Conservation (phyloP, 2,329 filamentous ascomycete species). For the Sporothrix brasiliensis region DNA sequence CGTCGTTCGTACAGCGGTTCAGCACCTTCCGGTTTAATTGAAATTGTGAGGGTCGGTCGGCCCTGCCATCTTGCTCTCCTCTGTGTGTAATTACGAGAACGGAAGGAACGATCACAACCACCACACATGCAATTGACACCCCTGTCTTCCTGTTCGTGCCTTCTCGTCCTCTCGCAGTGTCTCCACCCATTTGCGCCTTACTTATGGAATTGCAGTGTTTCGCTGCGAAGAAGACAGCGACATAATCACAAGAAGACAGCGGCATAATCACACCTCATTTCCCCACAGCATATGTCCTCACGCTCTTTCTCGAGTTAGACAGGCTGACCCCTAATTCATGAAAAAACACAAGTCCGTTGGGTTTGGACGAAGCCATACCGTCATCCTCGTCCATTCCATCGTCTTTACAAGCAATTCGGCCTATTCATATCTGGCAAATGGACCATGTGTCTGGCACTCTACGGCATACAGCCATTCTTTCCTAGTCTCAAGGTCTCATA, state of each 20-base stretch:
- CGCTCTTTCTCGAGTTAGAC: background rate
- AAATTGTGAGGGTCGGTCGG: conserved; percentile 14
- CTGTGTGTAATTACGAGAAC: conserved; percentile 13
- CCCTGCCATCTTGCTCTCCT: background rate
- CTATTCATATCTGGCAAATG: background rate
- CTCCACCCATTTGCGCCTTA: conserved; percentile 27
- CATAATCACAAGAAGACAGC: background rate
- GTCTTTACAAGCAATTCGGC: background rate
- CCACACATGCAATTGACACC: background rate
- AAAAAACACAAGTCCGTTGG: background rate
- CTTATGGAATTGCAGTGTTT: background rate
- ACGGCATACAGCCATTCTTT: too few relatives aligned
- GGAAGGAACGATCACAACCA: conserved; percentile 1
- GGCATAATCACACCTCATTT: background rate
- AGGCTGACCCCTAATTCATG: background rate
- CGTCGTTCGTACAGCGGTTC: conserved; percentile 1
- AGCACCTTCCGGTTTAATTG: background rate
- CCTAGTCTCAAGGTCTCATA: background rate
- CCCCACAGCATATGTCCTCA: conserved; percentile 21
- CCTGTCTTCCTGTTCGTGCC: conserved; percentile 19
- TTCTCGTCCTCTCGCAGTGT: conserved; percentile 23
- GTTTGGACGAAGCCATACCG: background rate
- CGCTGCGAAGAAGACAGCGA: background rate
- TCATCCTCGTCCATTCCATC: background rate
- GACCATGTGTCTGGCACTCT: background rate